Percentiles rank a stretch among this genome's conserved stretches.
phyloP scores from a whole-genome alignment of 1,284 basidiomycete species.

The Testicularia cyperi region DNA sequence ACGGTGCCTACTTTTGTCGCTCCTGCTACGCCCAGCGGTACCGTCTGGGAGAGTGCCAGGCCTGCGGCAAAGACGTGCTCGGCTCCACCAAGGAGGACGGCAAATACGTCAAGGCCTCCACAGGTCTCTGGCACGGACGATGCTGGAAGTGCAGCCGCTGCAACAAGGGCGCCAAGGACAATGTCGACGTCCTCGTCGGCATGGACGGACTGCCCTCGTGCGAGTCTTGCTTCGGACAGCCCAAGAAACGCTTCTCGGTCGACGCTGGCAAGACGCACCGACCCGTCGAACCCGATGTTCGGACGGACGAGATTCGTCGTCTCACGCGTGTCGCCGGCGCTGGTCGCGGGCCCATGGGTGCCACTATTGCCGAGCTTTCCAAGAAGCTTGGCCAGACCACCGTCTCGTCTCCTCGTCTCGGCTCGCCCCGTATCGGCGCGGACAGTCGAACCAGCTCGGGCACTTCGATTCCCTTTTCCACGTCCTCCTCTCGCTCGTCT shows the following conservation, averaged over 20 bases:
- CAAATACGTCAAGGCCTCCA: slow-evolving; percentile 36
- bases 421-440: too few relatives aligned
- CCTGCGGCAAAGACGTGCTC: slow-evolving; percentile 31
- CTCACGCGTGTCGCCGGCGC: slow-evolving; percentile 6
- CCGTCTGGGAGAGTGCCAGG: slow-evolving; percentile 31
- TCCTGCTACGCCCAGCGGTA: slow-evolving; percentile 40
- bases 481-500: neutral
- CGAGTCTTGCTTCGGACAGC: slow-evolving; percentile 39
- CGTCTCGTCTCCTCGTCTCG: slow-evolving; percentile 3
- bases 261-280: too few relatives aligned
- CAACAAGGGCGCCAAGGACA: slow-evolving; percentile 6
- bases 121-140: slow-evolving; percentile 41
- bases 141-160: slow-evolving; percentile 47
- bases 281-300: neutral
- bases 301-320: slow-evolving; percentile 6
- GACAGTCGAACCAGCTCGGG: neutral
- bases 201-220: slow-evolving; percentile 45
- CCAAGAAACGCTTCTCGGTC: slow-evolving; percentile 1
- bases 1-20: slow-evolving; percentile 32
- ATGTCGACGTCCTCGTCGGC: slow-evolving; percentile 30
- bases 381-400: slow-evolving; percentile 25
- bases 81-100: slow-evolving; percentile 50
- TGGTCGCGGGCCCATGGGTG: slow-evolving; percentile 33
- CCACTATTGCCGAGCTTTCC: slow-evolving; percentile 47
- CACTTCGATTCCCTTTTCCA: neutral